Conservation (phyloP, 176 grass and related monocot genomes). For the Oryza punctata region DNA sequence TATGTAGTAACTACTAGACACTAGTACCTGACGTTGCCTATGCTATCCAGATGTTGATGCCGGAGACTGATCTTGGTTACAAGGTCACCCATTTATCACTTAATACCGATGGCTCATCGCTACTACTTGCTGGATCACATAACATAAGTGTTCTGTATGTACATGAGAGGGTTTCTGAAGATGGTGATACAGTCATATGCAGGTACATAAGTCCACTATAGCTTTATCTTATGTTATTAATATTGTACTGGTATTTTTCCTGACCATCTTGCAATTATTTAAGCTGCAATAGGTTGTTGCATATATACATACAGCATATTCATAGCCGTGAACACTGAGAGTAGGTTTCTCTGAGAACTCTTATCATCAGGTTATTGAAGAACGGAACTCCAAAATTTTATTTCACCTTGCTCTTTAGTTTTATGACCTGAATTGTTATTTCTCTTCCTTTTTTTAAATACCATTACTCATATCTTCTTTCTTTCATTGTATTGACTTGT, state of each 20-base stretch:
- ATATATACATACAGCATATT: neutral
- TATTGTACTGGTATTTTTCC: neutral
- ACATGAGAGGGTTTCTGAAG: constrained; percentile 73
- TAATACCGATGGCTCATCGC: constrained; percentile 70
- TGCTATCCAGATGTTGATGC: constrained; percentile 58
- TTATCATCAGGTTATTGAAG: constrained; percentile 29
- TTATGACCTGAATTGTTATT: constrained; percentile 18
- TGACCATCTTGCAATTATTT: neutral
- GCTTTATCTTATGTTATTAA: constrained; percentile 21
- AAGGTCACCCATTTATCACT: constrained; percentile 62
- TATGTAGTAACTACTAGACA: neutral
- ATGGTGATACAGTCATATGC: constrained; percentile 66
- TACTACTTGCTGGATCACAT: constrained; percentile 75
- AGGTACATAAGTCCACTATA: constrained; percentile 48
- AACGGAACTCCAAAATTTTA: neutral
- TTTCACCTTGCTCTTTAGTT: neutral
- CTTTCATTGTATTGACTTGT: constrained; percentile 25
- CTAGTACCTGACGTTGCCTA: neutral
- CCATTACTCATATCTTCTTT: constrained; percentile 12
- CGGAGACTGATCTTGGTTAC: constrained; percentile 58
- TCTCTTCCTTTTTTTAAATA: constrained; percentile 13
- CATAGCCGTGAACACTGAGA: constrained; percentile 15
- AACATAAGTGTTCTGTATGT: constrained; percentile 62
- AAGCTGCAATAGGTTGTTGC: neutral
- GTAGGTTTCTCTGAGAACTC: neutral